Evolutionary conservation across 2,329 filamentous ascomycete species (phyloP).

Genomic region (Aureobasidium sp.): DNA sequence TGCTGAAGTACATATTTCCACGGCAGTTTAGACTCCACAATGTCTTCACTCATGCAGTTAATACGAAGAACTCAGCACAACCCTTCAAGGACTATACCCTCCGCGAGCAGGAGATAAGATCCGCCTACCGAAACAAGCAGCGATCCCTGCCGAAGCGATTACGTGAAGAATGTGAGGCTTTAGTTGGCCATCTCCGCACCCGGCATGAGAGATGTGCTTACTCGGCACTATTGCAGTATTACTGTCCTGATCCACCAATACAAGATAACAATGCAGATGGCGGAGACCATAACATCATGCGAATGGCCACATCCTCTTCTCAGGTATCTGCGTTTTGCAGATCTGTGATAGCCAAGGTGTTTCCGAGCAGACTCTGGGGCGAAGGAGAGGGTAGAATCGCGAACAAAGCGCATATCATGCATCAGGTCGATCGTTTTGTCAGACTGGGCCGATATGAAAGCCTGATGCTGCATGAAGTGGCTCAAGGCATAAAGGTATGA

Average conservation of each 20-base stretch:
- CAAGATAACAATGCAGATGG: neutral
- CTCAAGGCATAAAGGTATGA: slow-evolving; percentile 64
- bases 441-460: slow-evolving; percentile 71
- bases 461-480: slow-evolving; percentile 67
- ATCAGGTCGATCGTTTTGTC: slow-evolving; percentile 69
- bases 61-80: slow-evolving; percentile 59
- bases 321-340: slow-evolving; percentile 82
- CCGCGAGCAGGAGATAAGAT: slow-evolving; percentile 70
- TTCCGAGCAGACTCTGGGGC: slow-evolving; percentile 73
- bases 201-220: slow-evolving; percentile 72
- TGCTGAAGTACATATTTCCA: slow-evolving; percentile 92
- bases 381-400: slow-evolving; percentile 39
- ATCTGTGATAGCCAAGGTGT: slow-evolving; percentile 60
- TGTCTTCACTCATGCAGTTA: slow-evolving; percentile 67
- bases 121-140: neutral
- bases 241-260: slow-evolving; percentile 53
- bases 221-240: slow-evolving; percentile 64
- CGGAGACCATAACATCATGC: slow-evolving; percentile 39
- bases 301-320: slow-evolving; percentile 57
- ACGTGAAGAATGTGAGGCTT: slow-evolving; percentile 48
- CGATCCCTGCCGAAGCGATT: slow-evolving; percentile 52
- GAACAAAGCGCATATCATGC: slow-evolving; percentile 57
- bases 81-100: slow-evolving; percentile 77
- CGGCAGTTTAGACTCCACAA: slow-evolving; percentile 86
- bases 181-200: slow-evolving; percentile 62